A percentile compares a stretch with the other conserved stretches of the same genome.
These are phyloP conservation scores for Litsea cubeba DNA, from an alignment of 164 flowering plant species.

Conservation along the genomic window DNA sequence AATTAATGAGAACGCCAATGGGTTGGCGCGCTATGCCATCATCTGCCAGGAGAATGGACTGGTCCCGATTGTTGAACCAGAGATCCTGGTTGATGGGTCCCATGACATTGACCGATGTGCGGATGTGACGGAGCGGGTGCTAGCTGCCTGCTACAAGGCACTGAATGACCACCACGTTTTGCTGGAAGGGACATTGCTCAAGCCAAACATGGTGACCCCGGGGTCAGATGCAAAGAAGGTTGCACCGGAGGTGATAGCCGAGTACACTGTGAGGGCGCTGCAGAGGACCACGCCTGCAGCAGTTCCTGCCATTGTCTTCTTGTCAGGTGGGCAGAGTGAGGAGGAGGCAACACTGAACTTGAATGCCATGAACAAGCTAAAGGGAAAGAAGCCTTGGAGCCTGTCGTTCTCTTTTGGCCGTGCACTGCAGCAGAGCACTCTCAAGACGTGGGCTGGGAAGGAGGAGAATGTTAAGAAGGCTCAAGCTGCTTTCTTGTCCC, in stretches of 20 bases:
- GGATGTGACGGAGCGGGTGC: conserved; percentile 46
- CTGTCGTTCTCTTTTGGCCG: conserved; percentile 47
- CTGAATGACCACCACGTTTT: conserved; percentile 46
- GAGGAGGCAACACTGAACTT: conserved; percentile 47
- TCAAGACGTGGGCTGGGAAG: conserved; percentile 50
- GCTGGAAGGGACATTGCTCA: conserved; percentile 45
- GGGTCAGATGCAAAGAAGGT: conserved; percentile 46
- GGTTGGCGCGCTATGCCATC: conserved; percentile 54
- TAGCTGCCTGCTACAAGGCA: conserved; percentile 57
- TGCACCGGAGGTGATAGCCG: conserved; percentile 41
- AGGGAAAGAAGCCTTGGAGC: conserved; percentile 46
- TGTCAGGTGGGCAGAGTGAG: conserved; percentile 53
- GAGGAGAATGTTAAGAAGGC: conserved; percentile 41
- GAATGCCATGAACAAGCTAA: conserved; percentile 49
- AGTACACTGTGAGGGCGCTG: conserved; percentile 41
- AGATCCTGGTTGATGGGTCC: conserved; percentile 48
- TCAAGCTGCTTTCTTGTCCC: conserved; percentile 32
- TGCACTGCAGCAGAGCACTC: conserved; percentile 48
- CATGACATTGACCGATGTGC: conserved; percentile 45
- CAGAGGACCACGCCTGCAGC: conserved; percentile 43
- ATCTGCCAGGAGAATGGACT: conserved; percentile 55
- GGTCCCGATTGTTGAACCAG: conserved; percentile 59
- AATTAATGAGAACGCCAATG: conserved; percentile 48
- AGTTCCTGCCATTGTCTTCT: conserved; percentile 45
- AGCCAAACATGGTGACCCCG: conserved; percentile 57